These are phyloP conservation scores for Pyrenophora seminiperda DNA, from an alignment of 2,329 filamentous ascomycete genomes.

Conservation along the genomic window DNA sequence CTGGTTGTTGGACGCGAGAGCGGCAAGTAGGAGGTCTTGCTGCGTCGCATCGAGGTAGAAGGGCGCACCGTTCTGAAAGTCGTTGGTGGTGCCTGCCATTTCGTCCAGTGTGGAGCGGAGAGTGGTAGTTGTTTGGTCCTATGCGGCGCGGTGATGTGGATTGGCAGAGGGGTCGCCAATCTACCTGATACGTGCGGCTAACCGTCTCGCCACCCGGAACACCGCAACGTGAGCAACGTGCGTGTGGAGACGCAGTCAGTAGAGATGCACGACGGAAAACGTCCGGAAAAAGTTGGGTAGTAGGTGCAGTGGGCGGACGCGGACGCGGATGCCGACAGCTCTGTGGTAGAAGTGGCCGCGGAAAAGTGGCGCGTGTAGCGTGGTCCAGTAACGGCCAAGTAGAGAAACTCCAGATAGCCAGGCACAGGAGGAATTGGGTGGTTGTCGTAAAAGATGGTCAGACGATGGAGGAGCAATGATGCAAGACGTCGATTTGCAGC, in stretches of 20 bases:
- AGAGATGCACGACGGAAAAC: conserved; percentile 22
- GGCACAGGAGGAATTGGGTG: neutral
- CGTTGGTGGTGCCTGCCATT: conserved; percentile 48
- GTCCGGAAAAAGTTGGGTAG: conserved; percentile 6
- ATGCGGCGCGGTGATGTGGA: conserved; percentile 4
- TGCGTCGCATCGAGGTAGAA: conserved; percentile 55
- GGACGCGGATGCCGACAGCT: conserved; percentile 9
- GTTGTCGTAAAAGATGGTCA: conserved; percentile 13
- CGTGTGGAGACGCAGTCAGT: conserved; percentile 1
- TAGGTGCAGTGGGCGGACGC: conserved; percentile 15
- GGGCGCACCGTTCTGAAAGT: conserved; percentile 48
- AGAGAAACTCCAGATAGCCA: neutral
- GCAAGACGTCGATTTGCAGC: conserved; percentile 12
- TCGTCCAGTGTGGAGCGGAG: conserved; percentile 7
- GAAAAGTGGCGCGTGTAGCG: conserved; percentile 12
- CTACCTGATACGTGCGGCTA: conserved; percentile 6
- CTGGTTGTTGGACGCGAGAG: conserved; percentile 54
- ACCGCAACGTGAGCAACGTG: conserved; percentile 3
- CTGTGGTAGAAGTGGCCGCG: too few species aligned
- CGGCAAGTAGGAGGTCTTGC: conserved; percentile 55
- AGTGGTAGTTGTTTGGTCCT: neutral
- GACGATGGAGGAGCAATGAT: conserved; percentile 18
- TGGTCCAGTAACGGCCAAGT: conserved; percentile 11
- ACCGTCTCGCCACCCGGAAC: conserved; percentile 15
- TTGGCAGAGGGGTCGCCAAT: conserved; percentile 9